These are phyloP conservation scores for Pilasporangium apinafurcum DNA, from an alignment of 352 stramenopile species.

Conservation along the genomic window DNA sequence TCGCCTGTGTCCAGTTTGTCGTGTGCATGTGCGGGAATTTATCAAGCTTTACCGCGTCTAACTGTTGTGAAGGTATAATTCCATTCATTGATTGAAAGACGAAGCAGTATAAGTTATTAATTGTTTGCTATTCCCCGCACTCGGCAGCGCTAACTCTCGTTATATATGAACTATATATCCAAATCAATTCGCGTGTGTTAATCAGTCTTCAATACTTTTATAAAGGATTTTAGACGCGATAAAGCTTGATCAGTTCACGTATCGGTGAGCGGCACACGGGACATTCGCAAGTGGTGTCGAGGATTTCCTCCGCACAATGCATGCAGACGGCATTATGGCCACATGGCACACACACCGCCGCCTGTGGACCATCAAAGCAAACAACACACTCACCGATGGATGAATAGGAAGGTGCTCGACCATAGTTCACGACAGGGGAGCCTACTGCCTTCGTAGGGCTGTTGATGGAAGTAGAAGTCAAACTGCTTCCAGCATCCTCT, in stretches of 20 bases:
- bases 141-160: background rate
- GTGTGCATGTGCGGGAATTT: slow-evolving; percentile 62
- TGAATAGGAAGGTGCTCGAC: slow-evolving; percentile 22
- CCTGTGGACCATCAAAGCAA: slow-evolving; percentile 71
- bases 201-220: no score
- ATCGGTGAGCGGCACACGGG: slow-evolving; percentile 64
- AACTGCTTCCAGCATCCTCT: slow-evolving; percentile 3
- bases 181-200: background rate
- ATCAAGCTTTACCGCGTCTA: slow-evolving; percentile 73
- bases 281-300: slow-evolving; percentile 49
- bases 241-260: slow-evolving; percentile 76
- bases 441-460: background rate
- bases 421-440: slow-evolving; percentile 24
- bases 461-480: background rate
- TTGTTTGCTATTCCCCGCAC: background rate
- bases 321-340: slow-evolving; percentile 83
- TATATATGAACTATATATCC: background rate
- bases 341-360: slow-evolving; percentile 73
- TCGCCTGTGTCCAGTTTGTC: slow-evolving; percentile 68
- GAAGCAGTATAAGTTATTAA: slow-evolving; percentile 4
- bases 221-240: slow-evolving; percentile 68
- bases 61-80: no score
- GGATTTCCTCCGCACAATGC: slow-evolving; percentile 63
- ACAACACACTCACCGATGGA: slow-evolving; percentile 68
- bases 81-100: no score